These are phyloP conservation scores for Pneumocystis canis DNA, from an alignment of 1,139 yeast genomes.

Conservation along the genomic window DNA sequence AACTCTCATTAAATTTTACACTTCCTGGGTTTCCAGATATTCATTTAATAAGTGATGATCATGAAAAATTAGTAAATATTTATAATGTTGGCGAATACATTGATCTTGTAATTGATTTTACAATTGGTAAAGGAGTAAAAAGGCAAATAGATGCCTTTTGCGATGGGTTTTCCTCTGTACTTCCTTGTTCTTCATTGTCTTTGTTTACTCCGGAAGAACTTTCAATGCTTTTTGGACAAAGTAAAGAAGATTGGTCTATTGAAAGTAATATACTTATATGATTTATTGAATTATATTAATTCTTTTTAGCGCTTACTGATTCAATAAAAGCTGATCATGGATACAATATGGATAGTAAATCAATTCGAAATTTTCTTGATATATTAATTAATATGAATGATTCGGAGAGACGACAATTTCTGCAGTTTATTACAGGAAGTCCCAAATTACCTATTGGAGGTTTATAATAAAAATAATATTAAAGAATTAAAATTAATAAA, in stretches of 20 bases:
- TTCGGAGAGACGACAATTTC: conserved; percentile 51
- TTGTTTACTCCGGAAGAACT: conserved; percentile 65
- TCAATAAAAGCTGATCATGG: conserved; percentile 84
- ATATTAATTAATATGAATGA: conserved; percentile 42
- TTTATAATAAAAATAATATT: background rate
- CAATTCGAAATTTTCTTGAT: conserved; percentile 45
- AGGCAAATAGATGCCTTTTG: conserved; percentile 56
- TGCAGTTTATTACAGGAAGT: conserved; percentile 85
- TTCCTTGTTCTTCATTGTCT: conserved; percentile 60
- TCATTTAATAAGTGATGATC: conserved; percentile 46
- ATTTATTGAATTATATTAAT: conserved; percentile 13
- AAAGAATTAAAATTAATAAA: background rate
- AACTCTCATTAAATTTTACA: conserved; percentile 48
- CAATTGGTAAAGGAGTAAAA: conserved; percentile 49
- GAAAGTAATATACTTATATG: conserved; percentile 20
- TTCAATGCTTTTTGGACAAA: conserved; percentile 52
- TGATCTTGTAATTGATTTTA: conserved; percentile 41
- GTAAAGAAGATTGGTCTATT: conserved; percentile 76
- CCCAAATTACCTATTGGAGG: conserved; percentile 87
- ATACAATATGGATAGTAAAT: conserved; percentile 53
- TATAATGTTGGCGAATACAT: conserved; percentile 48
- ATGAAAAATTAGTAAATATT: conserved; percentile 34
- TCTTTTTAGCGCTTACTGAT: conserved; percentile 33
- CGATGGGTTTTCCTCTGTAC: conserved; percentile 70
- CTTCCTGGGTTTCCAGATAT: conserved; percentile 64